Evolutionary conservation across 2,329 filamentous ascomycete genomes (phyloP), one percentile per base, ranked within the genome.

Genomic region (Aureobasidium sp.): DNA sequence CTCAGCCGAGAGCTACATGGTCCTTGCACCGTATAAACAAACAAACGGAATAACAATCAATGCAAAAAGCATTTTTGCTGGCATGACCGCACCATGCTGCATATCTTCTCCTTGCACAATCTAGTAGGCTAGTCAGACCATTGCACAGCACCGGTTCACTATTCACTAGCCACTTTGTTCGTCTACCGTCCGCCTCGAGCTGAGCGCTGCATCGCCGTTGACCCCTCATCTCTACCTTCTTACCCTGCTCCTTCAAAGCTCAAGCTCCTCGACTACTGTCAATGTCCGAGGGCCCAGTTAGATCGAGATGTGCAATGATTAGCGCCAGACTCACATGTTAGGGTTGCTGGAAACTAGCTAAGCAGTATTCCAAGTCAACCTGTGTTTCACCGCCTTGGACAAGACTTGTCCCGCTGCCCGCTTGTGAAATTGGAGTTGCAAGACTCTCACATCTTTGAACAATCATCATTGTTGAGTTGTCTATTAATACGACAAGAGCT

Each of bases 301-400:
- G 41, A 58, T 58, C 55, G 29, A 37, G 55, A 48, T 58, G 5
- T 34, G 42, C 45, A 9, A 20, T 17, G 31, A 48, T 48, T 48
- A 39, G 29, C 27, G 55, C 42, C 42, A 47, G 42, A 22, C 42
- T 48, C 55, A 58, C 29, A 48, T 48, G 55, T 39, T 58, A 48
- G 31, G 34, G 20, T 37, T 48, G 42, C 31, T 58, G 42, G 42
- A 48, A 42, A 48, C 42, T 58, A 58, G 42, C 25, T 48, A 58
- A 48, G 27, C 42, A 58, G n/a, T 58, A 37, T 58, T 48, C 14
- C 45, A 48, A 48, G 41, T 48, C 15, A 34, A 27, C n/a, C 22
- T 58, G 42, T 47, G 57, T 51, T 60, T 49, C 57, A 60, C 57
- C 44, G 57, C 44, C 45, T 42, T 60, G 45, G 17, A 60, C 57